phyloP scores from a whole-genome alignment of 768 basidiomycete genomes.

The Tubosaeta sp. region DNA sequence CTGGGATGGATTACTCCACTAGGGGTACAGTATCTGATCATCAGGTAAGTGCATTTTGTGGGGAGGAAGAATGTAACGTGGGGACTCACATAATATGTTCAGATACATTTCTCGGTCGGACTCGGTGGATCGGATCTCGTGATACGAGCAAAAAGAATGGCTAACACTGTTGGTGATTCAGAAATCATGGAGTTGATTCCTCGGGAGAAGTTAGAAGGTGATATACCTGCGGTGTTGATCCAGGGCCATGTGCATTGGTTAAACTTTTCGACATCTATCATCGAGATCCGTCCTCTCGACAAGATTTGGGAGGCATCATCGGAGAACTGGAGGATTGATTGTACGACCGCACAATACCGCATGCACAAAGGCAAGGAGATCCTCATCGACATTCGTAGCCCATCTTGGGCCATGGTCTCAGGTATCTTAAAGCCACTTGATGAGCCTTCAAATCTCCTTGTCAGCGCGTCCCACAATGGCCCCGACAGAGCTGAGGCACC shows the following conservation, averaged over 20 bases:
- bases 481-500: neutral
- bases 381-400: slow-evolving; percentile 28
- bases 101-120: slow-evolving; percentile 16
- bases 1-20: slow-evolving; percentile 23
- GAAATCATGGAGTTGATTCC: slow-evolving; percentile 22
- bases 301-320: slow-evolving; percentile 20
- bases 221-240: slow-evolving; percentile 24
- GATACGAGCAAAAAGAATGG: slow-evolving; percentile 7
- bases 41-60: slow-evolving; percentile 8
- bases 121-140: slow-evolving; percentile 5
- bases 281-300: slow-evolving; percentile 28
- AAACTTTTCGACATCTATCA: slow-evolving; percentile 14
- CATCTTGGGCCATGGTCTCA: slow-evolving; percentile 25
- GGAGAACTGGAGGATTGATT: slow-evolving; percentile 25
- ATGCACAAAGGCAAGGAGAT: slow-evolving; percentile 1
- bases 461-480: slow-evolving; percentile 5
- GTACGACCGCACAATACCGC: slow-evolving; percentile 2
- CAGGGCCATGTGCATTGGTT: slow-evolving; percentile 27
- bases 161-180: neutral
- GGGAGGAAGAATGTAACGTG: neutral
- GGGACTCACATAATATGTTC: neutral
- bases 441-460: slow-evolving; percentile 13
- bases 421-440: slow-evolving; percentile 21
- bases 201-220: slow-evolving; percentile 13
- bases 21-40: slow-evolving; percentile 14